These are phyloP conservation scores for Sutorius australiensis DNA, from an alignment of 768 basidiomycete species.

Conservation along the genomic window DNA sequence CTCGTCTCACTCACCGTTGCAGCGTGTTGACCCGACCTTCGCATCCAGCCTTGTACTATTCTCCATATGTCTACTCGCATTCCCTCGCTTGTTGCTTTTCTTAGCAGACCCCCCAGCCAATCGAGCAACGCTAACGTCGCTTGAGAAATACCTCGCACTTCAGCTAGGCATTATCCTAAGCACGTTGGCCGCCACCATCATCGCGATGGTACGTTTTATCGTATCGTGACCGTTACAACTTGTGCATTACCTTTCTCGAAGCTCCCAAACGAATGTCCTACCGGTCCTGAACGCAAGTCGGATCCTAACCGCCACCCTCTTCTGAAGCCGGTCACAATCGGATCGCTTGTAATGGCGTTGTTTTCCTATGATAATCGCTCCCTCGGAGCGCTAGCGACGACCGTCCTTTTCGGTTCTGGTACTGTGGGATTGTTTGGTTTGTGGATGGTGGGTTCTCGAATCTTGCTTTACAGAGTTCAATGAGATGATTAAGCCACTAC, in stretches of 20 bases:
- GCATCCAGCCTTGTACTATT: slow-evolving; percentile 32
- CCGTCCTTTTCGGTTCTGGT: slow-evolving; percentile 48
- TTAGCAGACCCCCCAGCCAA: slow-evolving; percentile 47
- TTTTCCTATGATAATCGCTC: slow-evolving; percentile 60
- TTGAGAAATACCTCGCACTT: slow-evolving; percentile 67
- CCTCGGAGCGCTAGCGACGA: slow-evolving; percentile 53
- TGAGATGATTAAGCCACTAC: slow-evolving; percentile 11
- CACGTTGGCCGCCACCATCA: slow-evolving; percentile 50
- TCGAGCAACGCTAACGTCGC: slow-evolving; percentile 49
- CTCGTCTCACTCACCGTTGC: not conserved
- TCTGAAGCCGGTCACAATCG: slow-evolving; percentile 54
- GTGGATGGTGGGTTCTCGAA: slow-evolving; percentile 56
- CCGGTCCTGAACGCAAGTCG: slow-evolving; percentile 28
- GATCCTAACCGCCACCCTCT: slow-evolving; percentile 52
- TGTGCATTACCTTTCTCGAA: slow-evolving; percentile 14
- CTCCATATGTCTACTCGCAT: slow-evolving; percentile 42
- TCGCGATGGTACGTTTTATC: slow-evolving; percentile 48
- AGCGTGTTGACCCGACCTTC: slow-evolving; percentile 1
- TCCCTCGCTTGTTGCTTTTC: slow-evolving; percentile 67
- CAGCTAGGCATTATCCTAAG: slow-evolving; percentile 62
- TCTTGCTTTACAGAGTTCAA: slow-evolving; percentile 11
- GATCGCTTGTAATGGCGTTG: slow-evolving; percentile 53
- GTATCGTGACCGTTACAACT: not conserved
- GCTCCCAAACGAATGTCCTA: slow-evolving; percentile 43
- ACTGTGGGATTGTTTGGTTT: slow-evolving; percentile 61